Evolutionary conservation across 225 moss, liverwort and hornwort genomes (phyloP).

Genomic region (Takakia lepidozioides): DNA sequence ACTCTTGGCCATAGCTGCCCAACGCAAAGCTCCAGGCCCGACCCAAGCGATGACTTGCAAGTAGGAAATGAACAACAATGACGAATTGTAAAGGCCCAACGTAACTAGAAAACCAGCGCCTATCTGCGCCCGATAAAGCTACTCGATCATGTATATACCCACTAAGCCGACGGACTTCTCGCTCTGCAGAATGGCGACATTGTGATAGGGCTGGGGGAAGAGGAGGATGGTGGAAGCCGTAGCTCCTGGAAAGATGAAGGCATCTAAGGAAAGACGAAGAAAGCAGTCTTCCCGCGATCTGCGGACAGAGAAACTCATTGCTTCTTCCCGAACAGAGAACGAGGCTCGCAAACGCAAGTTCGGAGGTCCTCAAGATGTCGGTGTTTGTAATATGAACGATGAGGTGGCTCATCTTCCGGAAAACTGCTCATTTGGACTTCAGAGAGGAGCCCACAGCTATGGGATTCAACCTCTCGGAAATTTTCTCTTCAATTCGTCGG

Average conservation of each 20-base stretch:
- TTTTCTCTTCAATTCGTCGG: conserved; percentile 42
- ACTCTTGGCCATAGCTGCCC: conserved; percentile 14
- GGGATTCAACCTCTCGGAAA: conserved; percentile 90
- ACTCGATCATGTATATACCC: too few species aligned
- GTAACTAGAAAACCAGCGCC: too few species aligned
- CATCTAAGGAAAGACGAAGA: conserved; percentile 18
- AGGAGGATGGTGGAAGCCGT: neutral
- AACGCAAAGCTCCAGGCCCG: too few species aligned
- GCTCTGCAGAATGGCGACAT: too few species aligned
- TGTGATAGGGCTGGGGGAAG: too few species aligned
- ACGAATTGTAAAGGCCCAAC: too few species aligned
- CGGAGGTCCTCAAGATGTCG: conserved; percentile 4
- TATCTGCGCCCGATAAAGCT: too few species aligned
- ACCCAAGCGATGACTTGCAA: too few species aligned
- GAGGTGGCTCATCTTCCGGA: conserved; percentile 6
- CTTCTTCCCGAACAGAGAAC: neutral
- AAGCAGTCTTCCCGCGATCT: conserved; percentile 1
- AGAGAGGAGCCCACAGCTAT: conserved; percentile 64
- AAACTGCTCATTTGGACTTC: conserved; percentile 34
- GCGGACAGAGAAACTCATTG: neutral
- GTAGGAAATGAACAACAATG: too few species aligned
- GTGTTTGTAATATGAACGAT: neutral
- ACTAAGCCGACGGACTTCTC: too few species aligned
- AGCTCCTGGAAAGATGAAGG: too few species aligned
- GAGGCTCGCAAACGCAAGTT: neutral